Conservation (phyloP, 441 rosid species). For the Daphne laureola region DNA sequence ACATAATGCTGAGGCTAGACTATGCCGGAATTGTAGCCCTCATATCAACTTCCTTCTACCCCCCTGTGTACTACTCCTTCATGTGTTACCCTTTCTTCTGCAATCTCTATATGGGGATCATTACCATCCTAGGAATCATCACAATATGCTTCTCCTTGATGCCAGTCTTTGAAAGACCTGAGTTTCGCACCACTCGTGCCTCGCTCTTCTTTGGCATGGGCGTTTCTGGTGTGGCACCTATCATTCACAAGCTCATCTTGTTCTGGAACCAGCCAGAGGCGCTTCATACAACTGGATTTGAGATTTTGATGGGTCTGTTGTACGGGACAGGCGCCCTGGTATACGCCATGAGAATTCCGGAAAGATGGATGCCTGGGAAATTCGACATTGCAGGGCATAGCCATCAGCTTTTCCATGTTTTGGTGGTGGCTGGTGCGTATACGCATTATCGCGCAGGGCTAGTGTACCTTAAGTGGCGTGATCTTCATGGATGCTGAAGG, state of each 20-base stretch:
- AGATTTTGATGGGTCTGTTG: slow-evolving; percentile 66
- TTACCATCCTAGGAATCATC: slow-evolving; percentile 61
- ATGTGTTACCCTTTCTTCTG: slow-evolving; percentile 88
- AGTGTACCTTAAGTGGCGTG: slow-evolving; percentile 71
- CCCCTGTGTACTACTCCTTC: slow-evolving; percentile 86
- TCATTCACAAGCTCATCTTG: slow-evolving; percentile 68
- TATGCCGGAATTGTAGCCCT: slow-evolving; percentile 88
- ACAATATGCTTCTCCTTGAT: slow-evolving; percentile 61
- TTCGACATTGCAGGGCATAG: slow-evolving; percentile 92
- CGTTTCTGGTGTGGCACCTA: slow-evolving; percentile 62
- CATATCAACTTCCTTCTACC: slow-evolving; percentile 79
- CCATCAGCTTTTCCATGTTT: slow-evolving; percentile 76
- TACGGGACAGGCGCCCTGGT: slow-evolving; percentile 72
- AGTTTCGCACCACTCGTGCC: slow-evolving; percentile 62
- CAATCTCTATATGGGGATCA: slow-evolving; percentile 74
- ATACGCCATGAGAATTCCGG: slow-evolving; percentile 83
- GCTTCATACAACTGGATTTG: slow-evolving; percentile 75
- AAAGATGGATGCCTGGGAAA: slow-evolving; percentile 89
- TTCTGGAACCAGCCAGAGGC: slow-evolving; percentile 86
- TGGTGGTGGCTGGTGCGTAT: slow-evolving; percentile 71
- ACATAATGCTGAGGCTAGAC: slow-evolving; percentile 87
- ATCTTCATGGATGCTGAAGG: slow-evolving; percentile 47
- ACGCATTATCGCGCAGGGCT: slow-evolving; percentile 65
- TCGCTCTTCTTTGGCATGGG: slow-evolving; percentile 82
- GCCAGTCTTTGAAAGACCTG: slow-evolving; percentile 73